Evolutionary conservation across 1,284 basidiomycete species (phyloP), one percentile per base, ranked within the genome.

Genomic region (Pseudozyma tsukubaensis): DNA sequence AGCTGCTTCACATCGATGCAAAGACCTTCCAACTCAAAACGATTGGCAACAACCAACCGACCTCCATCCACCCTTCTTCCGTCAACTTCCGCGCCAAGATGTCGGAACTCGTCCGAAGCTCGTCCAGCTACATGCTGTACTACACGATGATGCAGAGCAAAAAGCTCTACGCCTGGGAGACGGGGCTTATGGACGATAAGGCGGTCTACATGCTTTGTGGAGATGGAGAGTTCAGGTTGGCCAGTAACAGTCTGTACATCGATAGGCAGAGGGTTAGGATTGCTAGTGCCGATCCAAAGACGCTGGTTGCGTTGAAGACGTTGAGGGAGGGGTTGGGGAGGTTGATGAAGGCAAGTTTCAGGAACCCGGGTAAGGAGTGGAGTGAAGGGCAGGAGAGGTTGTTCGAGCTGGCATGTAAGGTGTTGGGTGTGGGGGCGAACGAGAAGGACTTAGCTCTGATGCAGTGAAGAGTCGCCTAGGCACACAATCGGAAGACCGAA

Each of bases 141-240:
- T 64, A 72, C 48, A 50, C 74, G 45, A 81, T 72, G 76, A 93
- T 94, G 92, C 92, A 94, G 83, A 94, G 93, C 13, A 94, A 92
- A 86, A 92, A 91, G 85, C 86, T 98, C 34, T 99, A 85, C 84
- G 94, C 92, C n/a, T 97, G 94, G 94, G 97, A 99, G 85, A 94
- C 92, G 1, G 91, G 92, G 1, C 92, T 94, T 1, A 90, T 94
- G 5, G 92, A 97, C 67, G 93, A 97, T 78, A 86, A 92, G 34
- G 89, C 93, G 1, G 85, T 99, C 49, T 84, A 94, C 18, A 86
- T 98, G 24, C 86, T 98, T 0, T 98, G 95, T 74, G 96, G 97
- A 2, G 97, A 98, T 76, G 88, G 89, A 13, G 96, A 99, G 71
- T 92, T 93, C 86, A 94, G 92, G 92, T 86, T 93, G 40, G 86